Conservation (phyloP, 306 rosid species). For the Carpinus viminea region DNA sequence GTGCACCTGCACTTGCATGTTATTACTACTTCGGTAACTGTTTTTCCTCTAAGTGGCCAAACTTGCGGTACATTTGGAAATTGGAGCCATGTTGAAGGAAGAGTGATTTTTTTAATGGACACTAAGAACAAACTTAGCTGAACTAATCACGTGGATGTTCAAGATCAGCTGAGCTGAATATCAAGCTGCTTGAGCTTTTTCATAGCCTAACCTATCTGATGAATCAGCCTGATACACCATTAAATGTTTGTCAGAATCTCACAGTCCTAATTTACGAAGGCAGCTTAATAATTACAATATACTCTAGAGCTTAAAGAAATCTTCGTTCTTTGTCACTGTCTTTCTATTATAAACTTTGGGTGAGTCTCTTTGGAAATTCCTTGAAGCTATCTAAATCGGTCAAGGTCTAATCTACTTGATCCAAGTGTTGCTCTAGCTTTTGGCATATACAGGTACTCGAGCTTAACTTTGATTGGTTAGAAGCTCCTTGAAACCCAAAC, state of each 20-base stretch:
- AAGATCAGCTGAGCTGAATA: neutral
- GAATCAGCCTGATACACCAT: neutral
- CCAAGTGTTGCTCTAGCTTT: constrained; percentile 11
- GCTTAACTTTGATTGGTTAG: constrained; percentile 22
- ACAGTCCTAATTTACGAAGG: neutral
- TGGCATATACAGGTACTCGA: neutral
- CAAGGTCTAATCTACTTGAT: neutral
- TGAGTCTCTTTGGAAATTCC: neutral
- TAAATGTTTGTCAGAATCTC: neutral
- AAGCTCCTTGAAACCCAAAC: constrained; percentile 8
- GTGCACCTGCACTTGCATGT: constrained; percentile 9
- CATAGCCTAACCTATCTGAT: constrained; percentile 12
- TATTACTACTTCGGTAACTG: constrained; percentile 14
- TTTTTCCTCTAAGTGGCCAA: neutral
- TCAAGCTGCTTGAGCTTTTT: constrained; percentile 11
- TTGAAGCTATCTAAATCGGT: constrained; percentile 17
- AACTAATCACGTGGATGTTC: neutral
- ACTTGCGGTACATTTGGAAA: neutral
- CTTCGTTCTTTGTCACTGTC: neutral
- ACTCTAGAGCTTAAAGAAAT: neutral
- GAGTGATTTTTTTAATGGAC: neutral
- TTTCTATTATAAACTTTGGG: neutral
- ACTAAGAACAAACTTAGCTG: neutral
- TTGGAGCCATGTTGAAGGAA: neutral
- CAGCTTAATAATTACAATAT: neutral